Evolutionary conservation across 148 eudicot species (phyloP).

Genomic region (Hydrangea macrophylla): DNA sequence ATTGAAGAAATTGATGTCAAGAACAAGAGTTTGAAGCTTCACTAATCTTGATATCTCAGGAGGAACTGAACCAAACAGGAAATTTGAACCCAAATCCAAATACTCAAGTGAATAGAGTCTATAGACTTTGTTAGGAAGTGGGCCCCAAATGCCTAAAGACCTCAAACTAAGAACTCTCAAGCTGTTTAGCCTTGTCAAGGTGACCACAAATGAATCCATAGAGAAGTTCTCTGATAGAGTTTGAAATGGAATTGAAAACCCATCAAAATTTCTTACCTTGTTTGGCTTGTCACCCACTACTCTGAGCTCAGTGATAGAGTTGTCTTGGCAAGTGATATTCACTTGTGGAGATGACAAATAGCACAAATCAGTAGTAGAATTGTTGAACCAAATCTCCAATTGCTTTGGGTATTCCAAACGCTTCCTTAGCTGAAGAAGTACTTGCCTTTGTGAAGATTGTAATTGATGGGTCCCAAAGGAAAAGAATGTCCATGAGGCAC

Average conservation of each 20-base stretch:
- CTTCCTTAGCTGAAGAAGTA: conserved; percentile 58
- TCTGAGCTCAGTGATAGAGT: conserved; percentile 60
- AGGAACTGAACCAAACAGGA: conserved; percentile 59
- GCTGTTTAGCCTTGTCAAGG: conserved; percentile 59
- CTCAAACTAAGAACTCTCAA: conserved; percentile 52
- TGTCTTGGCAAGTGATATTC: conserved; percentile 55
- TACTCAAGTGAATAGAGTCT: conserved; percentile 55
- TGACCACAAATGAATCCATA: conserved; percentile 62
- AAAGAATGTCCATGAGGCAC: conserved; percentile 33
- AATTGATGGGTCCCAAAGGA: conserved; percentile 32
- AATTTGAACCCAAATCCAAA: conserved; percentile 66
- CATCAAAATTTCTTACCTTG: conserved; percentile 35
- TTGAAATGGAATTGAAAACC: conserved; percentile 46
- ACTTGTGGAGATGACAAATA: conserved; percentile 41
- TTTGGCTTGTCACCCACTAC: conserved; percentile 54
- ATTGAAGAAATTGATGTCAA: conserved; percentile 63
- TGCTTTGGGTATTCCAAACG: conserved; percentile 67
- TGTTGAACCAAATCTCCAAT: conserved; percentile 47
- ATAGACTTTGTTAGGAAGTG: conserved; percentile 54
- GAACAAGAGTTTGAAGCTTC: conserved; percentile 42
- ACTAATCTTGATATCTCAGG: conserved; percentile 46
- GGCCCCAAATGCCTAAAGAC: conserved; percentile 73
- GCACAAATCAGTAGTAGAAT: conserved; percentile 40
- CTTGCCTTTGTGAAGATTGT: conserved; percentile 60
- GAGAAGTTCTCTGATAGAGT: conserved; percentile 58